Conservation (phyloP, 495 filamentous ascomycete genomes). For the Daldinia bambusicola region DNA sequence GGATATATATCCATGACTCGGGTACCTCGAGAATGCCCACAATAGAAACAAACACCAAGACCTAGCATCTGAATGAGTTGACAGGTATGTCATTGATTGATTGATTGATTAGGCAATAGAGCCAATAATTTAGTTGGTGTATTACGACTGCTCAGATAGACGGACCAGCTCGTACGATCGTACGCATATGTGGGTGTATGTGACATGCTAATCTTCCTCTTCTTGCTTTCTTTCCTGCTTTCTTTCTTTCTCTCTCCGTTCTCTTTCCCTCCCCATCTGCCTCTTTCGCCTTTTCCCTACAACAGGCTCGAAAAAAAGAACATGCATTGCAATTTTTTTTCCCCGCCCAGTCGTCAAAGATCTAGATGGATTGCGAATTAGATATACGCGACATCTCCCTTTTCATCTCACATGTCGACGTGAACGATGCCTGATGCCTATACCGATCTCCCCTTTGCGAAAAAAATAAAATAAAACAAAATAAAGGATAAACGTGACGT, state of each 20-base stretch:
- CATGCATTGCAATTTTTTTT: constrained; percentile 12
- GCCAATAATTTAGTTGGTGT: constrained; percentile 17
- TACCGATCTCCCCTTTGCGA: not conserved
- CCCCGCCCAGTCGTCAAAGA: constrained; percentile 19
- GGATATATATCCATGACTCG: not conserved
- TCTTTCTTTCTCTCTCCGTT: not conserved
- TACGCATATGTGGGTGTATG: constrained; percentile 17
- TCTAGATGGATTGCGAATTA: not conserved
- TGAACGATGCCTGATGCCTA: not conserved
- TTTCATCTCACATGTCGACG: not conserved
- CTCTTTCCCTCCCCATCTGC: not conserved
- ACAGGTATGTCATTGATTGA: too few species aligned
- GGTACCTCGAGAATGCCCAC: not conserved
- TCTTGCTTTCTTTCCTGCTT: not conserved
- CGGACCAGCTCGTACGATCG: constrained; percentile 28
- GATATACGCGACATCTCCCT: not conserved
- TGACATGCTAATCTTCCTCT: constrained; percentile 12
- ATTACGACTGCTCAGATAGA: constrained; percentile 36
- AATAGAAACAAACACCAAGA: not conserved
- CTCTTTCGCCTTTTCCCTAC: not conserved
- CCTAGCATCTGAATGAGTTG: not conserved
- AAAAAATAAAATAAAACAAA: not conserved
- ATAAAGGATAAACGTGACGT: not conserved
- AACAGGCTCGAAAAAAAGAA: constrained; percentile 21
- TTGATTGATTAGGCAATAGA: not conserved